phyloP scores from a whole-genome alignment of 2,329 filamentous ascomycete genomes.

The Pseudogymnoascus sp. region DNA sequence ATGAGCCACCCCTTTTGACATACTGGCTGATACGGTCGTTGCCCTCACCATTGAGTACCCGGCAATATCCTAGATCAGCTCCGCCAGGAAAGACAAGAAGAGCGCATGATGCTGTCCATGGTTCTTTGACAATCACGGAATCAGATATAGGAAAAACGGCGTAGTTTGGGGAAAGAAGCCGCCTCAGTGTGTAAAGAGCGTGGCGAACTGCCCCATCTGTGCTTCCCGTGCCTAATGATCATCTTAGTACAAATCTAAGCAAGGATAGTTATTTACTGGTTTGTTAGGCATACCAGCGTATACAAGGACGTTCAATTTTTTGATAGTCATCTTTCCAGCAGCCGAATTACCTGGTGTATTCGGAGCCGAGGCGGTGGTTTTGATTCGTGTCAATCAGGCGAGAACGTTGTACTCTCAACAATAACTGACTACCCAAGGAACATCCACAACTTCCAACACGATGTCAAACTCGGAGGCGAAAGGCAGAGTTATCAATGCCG shows the following conservation, averaged over 20 bases:
- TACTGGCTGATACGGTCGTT: conserved; percentile 80
- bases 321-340: conserved; percentile 46
- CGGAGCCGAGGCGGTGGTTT: conserved; percentile 3
- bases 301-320: conserved; percentile 82
- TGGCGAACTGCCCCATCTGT: conserved; percentile 85
- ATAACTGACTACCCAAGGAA: conserved; percentile 15
- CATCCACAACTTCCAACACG: conserved; percentile 1
- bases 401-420: conserved; percentile 11
- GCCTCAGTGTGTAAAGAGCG: conserved; percentile 77
- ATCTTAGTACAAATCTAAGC: neutral
- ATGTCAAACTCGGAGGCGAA: conserved; percentile 28
- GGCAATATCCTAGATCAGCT: conserved; percentile 87
- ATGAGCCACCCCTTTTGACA: conserved; percentile 75
- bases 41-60: conserved; percentile 76
- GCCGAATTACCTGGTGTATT: neutral
- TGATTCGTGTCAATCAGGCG: conserved; percentile 1
- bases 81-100: conserved; percentile 89
- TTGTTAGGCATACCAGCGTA: conserved; percentile 62
- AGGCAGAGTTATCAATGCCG: conserved; percentile 25
- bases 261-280: neutral
- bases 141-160: conserved; percentile 82
- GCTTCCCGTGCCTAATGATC: conserved; percentile 63
- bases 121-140: conserved; percentile 75
- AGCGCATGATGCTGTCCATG: conserved; percentile 80
- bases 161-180: conserved; percentile 82